Conservation (phyloP, 139 green algal genomes). For the Tetradesmus lagerheimii region DNA sequence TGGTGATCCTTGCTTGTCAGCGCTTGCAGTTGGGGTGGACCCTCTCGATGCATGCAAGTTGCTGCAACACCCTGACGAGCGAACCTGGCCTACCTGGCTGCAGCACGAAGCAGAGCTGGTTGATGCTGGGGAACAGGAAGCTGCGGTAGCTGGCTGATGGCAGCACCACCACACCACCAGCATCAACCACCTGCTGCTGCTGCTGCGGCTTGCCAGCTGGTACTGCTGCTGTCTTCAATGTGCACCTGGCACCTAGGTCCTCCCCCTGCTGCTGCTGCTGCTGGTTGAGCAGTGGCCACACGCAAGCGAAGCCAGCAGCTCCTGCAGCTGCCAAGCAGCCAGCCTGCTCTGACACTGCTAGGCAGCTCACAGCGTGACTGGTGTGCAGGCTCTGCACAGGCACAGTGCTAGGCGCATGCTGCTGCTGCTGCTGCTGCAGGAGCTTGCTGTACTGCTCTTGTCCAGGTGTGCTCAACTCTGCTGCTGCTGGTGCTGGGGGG, state of each 20-base stretch:
- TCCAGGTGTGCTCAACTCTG: neutral
- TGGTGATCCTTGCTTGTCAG: too few relatives aligned
- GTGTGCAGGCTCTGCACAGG: neutral
- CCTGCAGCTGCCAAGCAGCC: slow-evolving; percentile 19
- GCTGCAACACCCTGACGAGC: too few relatives aligned
- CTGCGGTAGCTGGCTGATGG: slow-evolving; percentile 13
- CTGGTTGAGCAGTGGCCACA: neutral
- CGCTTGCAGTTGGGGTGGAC: too few relatives aligned
- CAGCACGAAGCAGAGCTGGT: slow-evolving; percentile 17
- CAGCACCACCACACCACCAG: neutral
- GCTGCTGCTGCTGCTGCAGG: neutral
- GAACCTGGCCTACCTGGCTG: slow-evolving; percentile 6
- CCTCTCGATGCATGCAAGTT: too few relatives aligned
- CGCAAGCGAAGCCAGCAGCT: slow-evolving; percentile 9
- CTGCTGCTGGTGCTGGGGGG: neutral
- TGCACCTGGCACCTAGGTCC: neutral
- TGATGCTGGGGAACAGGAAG: slow-evolving; percentile 26
- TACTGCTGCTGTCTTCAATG: neutral
- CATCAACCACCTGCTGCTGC: slow-evolving; percentile 6
- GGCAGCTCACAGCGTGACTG: neutral
- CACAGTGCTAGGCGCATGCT: neutral
- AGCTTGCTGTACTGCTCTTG: neutral
- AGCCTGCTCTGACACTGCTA: neutral
- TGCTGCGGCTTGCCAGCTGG: neutral
- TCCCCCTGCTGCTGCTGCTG: slow-evolving; percentile 26